Conservation (phyloP, 2,329 filamentous ascomycete species). For the Arthrobotrys conoides region DNA sequence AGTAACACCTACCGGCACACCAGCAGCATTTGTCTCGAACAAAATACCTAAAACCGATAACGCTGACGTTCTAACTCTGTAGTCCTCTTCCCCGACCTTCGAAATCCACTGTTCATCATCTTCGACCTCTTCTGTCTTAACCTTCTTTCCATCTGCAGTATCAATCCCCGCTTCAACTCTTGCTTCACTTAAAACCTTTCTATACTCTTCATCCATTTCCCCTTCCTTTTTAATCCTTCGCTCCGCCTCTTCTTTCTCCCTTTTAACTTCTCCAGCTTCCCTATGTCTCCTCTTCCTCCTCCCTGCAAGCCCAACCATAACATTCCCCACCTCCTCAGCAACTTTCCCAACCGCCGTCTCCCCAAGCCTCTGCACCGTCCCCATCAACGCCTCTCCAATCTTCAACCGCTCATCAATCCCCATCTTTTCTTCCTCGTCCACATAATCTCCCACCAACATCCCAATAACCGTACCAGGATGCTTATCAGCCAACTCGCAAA, state of each 20-base stretch:
- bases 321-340: slow-evolving; percentile 72
- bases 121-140: slow-evolving; percentile 71
- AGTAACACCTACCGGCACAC: slow-evolving; percentile 71
- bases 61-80: slow-evolving; percentile 78
- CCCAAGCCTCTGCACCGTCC: slow-evolving; percentile 75
- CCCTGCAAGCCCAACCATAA: slow-evolving; percentile 76
- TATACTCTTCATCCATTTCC: slow-evolving; percentile 53
- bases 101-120: slow-evolving; percentile 59
- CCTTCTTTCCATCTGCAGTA: slow-evolving; percentile 70
- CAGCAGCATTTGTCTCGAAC: slow-evolving; percentile 75
- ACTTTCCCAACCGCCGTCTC: slow-evolving; percentile 72
- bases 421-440: slow-evolving; percentile 73
- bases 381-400: slow-evolving; percentile 75
- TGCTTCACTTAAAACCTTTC: slow-evolving; percentile 46
- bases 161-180: slow-evolving; percentile 58
- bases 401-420: slow-evolving; percentile 65
- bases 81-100: slow-evolving; percentile 72
- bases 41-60: slow-evolving; percentile 75
- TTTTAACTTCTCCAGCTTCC: slow-evolving; percentile 69
- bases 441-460: slow-evolving; percentile 77
- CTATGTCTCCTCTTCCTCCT: slow-evolving; percentile 72
- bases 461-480: slow-evolving; percentile 76
- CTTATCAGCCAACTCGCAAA: slow-evolving; percentile 74
- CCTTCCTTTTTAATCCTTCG: slow-evolving; percentile 66
- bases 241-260: slow-evolving; percentile 70